Evolutionary conservation across 352 stramenopile genomes (phyloP).

Genomic region (Phytophthora pistaciae): DNA sequence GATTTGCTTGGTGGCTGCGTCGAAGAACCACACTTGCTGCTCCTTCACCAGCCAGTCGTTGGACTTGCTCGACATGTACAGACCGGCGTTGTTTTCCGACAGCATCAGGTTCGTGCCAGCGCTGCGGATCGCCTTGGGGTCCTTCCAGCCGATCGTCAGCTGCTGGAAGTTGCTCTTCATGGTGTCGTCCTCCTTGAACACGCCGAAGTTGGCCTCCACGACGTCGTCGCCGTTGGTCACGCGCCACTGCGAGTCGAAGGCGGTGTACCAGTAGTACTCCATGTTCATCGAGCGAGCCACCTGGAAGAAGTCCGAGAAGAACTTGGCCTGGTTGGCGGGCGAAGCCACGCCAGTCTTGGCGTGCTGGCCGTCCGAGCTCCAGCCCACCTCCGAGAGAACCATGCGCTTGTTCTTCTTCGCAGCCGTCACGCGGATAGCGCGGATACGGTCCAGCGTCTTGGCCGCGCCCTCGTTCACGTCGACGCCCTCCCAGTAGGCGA

Average conservation of each 20-base stretch:
- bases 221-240: constrained; percentile 49
- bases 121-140: constrained; percentile 41
- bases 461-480: constrained; percentile 58
- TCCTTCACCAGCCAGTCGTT: constrained; percentile 59
- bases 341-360: constrained; percentile 43
- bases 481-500: constrained; percentile 75
- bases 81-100: constrained; percentile 45
- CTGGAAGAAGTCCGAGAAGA: constrained; percentile 77
- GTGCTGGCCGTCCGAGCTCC: constrained; percentile 58
- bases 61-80: constrained; percentile 54
- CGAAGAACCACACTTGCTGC: constrained; percentile 77
- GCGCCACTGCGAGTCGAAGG: constrained; percentile 75
- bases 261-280: constrained; percentile 81
- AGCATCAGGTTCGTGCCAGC: constrained; percentile 36
- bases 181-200: constrained; percentile 56
- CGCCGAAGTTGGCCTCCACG: constrained; percentile 75
- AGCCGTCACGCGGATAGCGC: constrained; percentile 51
- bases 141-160: constrained; percentile 46
- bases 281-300: constrained; percentile 56
- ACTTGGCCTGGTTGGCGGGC: constrained; percentile 65
- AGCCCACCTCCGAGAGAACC: constrained; percentile 78
- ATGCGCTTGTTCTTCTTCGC: constrained; percentile 63
- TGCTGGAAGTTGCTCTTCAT: constrained; percentile 72
- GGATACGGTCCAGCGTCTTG: constrained; percentile 65
- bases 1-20: constrained; percentile 52